A percentile compares a stretch with the other conserved stretches of the same genome.
These are phyloP conservation scores for Wickerhamomyces ciferrii DNA, from an alignment of 805 yeast genomes.

Conservation along the genomic window DNA sequence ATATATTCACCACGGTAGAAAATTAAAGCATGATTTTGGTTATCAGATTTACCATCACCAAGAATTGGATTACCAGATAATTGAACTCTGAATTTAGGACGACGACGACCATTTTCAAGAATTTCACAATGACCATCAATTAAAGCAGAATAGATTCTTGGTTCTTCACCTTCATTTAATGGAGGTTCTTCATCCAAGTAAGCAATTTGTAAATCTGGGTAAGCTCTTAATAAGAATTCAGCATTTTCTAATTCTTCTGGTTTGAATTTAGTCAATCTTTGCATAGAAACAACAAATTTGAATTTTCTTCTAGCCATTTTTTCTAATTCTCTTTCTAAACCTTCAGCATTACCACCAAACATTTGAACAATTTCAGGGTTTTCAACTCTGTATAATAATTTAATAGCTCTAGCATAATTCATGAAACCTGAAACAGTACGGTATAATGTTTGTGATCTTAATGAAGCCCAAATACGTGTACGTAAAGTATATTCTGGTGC, in stretches of 20 bases:
- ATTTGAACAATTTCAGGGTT: conserved; percentile 94
- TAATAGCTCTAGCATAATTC: conserved; percentile 97
- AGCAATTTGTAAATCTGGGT: conserved; percentile 85
- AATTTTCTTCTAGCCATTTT: conserved; percentile 83
- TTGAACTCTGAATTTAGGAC: conserved; percentile 72
- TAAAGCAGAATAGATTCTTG: conserved; percentile 68
- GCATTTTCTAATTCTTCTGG: conserved; percentile 76
- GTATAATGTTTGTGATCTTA: conserved; percentile 93
- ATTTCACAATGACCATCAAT: conserved; percentile 80
- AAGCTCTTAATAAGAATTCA: conserved; percentile 75
- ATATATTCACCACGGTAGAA: conserved; percentile 83
- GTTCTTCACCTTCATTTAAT: conserved; percentile 61
- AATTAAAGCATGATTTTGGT: conserved; percentile 76
- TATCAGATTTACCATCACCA: conserved; percentile 88
- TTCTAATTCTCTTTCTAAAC: conserved; percentile 90
- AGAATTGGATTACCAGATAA: conserved; percentile 80
- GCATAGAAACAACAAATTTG: conserved; percentile 81
- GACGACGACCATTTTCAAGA: conserved; percentile 65
- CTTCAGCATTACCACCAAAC: conserved; percentile 98
- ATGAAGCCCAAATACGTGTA: conserved; percentile 98
- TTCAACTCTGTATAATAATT: conserved; percentile 88
- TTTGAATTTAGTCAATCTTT: conserved; percentile 66
- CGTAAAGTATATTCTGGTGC: conserved; percentile 95
- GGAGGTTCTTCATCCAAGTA: conserved; percentile 93
- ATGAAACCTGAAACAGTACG: conserved; percentile 97